A percentile compares a stretch with the other conserved stretches of the same genome.
Conservation (phyloP, 2,329 filamentous ascomycete genomes). For the Hortaea werneckii region DNA sequence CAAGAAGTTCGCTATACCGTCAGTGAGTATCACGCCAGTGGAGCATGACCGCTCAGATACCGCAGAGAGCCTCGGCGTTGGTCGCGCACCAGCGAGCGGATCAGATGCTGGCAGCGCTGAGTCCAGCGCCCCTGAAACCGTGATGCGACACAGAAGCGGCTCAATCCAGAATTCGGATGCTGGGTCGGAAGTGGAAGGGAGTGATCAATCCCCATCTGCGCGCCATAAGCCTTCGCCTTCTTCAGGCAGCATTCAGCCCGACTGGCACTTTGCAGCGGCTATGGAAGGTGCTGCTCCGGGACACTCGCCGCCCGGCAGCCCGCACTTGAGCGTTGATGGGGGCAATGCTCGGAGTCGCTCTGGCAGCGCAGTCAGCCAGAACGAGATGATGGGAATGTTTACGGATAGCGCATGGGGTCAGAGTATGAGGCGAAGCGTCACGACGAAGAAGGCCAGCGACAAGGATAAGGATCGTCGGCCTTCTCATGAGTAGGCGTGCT, state of each 20-base stretch:
- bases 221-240: conserved; percentile 17
- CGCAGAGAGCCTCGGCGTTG: conserved; percentile 16
- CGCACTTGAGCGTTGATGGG: conserved; percentile 6
- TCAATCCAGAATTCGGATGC: conserved; percentile 20
- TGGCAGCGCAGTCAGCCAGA: conserved; percentile 60
- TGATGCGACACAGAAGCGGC: conserved; percentile 15
- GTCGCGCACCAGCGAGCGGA: conserved; percentile 7
- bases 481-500: conserved; percentile 7
- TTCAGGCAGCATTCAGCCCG: conserved; percentile 22
- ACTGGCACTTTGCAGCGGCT: conserved; percentile 39
- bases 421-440: conserved; percentile 81
- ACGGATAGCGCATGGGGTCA: conserved; percentile 89
- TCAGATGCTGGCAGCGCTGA: conserved; percentile 8
- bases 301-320: conserved; percentile 20
- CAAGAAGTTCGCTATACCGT: conserved; percentile 20
- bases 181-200: conserved; percentile 1
- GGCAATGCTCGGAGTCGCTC: conserved; percentile 44
- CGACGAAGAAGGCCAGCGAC: conserved; percentile 40
- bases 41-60: conserved; percentile 25
- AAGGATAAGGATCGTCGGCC: conserved; percentile 5
- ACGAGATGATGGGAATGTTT: conserved; percentile 72
- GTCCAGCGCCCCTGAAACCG: conserved; percentile 1
- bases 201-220: conserved; percentile 5
- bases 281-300: conserved; percentile 27
- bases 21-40: conserved; percentile 22